Base-by-base conservation (phyloP, 371 early-diverging fungal genomes). In the Zopfochytrium polystomum region DNA sequence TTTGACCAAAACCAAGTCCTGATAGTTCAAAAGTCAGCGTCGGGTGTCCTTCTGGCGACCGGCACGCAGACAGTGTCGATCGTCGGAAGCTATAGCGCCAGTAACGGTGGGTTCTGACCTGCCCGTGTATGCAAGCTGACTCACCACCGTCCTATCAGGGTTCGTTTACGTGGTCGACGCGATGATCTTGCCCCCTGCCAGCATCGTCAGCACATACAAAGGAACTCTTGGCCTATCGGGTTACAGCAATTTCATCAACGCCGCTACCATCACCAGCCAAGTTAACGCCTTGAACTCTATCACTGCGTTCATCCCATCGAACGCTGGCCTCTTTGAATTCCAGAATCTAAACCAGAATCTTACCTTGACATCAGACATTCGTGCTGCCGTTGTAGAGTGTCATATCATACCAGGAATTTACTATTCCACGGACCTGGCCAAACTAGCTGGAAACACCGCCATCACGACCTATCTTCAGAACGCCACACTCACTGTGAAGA, bases 391-490 rank as follows among this genome's bases (percentile, higher is more conserved):
- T 20, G 23, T 64, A 7, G 31, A 62, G 44, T 64, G 57, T 50
- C 69, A 68, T 31, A 57, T 66, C n/a, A 38, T 66, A 5, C 45
- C 59, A 2, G 67, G 67, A 1, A 45, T 66, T 20, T 66, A 45
- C 42, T 66, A 53, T 32, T 52, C 60, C 5, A 49, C 57, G 31
- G 33, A 57, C 30, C 18, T 61, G 15, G 33, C 45, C 5, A 32
- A 27, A 15, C 25, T 33, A 23, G 13, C 67, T 7, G 15, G 15
- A 5, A 31, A 25, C 20, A 27, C 65, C 4, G 32, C 52, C 3
- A 30, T 57, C 31, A 2, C 5, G 4, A 60, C 64, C 18, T 62
- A 63, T 45, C 52, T 60, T 34, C 33, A 43, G 32, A 43, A 52
- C 1, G 54, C 61, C 23, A 22, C 43, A 1, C 55, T 68, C 26